Base-by-base conservation (phyloP, 2,329 filamentous ascomycete species). In the Magnaporthiopsis incrustans region DNA sequence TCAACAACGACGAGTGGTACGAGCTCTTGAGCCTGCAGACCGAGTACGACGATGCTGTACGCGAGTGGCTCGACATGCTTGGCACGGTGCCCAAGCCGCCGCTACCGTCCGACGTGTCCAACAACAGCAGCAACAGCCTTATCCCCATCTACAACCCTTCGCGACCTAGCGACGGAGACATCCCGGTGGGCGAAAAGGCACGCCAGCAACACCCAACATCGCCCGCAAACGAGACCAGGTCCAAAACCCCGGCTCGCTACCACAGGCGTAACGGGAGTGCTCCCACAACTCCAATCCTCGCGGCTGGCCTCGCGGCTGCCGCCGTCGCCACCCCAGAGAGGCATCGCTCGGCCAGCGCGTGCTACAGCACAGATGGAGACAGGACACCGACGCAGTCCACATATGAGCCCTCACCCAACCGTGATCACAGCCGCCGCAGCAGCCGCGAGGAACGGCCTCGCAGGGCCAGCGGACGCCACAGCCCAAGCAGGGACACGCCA, bases 11-110 rank as follows among this genome's bases (percentile, higher is more conserved):
- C 63, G 86, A 90, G 67, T 98, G 94, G 93, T 88, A 88, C 67
- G 93, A 99, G 76, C 79, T 96, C 8, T 79, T 98, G 65, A 88
- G 86, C n/a, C 80, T 98, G 22, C 84, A 82, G 12, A 86, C 90
- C 3, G 89, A 93, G 63, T 86, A 91, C 71, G 88, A 92, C 67
- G 88, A 91, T 64, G 87, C 92, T 65, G 87, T 89, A 7, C 78
- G 85, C 22, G 95, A 98, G 75, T 99, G 95, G 95, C 79, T 97
- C 53, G 84, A 90, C 56, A 91, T 97, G 76, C 78, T 98, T 2
- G 83, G 83, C 22, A 76, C 77, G 57, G 74, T 71, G 32, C 83
- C 83, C 1, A 71, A 82, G 14, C 81, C 84, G 2, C 82, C 83
- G 0, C 57, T 66, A n/a, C 70, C 71, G 32, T 70, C 69, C 3